Base-by-base conservation (phyloP, 2,329 filamentous ascomycete species). In the Colletotrichum sp. region DNA sequence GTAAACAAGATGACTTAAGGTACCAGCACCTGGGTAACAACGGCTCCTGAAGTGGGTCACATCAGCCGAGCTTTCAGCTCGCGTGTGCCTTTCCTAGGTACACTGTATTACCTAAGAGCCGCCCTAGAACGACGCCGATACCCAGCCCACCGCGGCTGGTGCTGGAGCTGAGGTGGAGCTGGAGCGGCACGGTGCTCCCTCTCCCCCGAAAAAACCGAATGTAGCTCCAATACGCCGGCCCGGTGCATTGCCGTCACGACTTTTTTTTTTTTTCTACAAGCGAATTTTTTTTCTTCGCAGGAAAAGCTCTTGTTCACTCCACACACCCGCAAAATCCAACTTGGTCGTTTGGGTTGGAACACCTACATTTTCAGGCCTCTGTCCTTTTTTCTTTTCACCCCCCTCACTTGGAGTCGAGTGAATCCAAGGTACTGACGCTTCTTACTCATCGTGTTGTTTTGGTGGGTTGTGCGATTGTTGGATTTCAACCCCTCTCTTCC, bases 161-260 rank as follows among this genome's bases (percentile, higher is more conserved):
- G 43, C 43, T 48, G 43, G 43, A 48, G 43, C 39, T 48, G 39
- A 21, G 43, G 18, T 48, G 39, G 43, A 64, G 64, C 55, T 28
- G 55, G 21, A 48, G 61, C 64, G 63, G 57, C 43, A 34, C 67
- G 60, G 60, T 60, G 39, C 63, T 64, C 39, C 68, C n/a, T 16
- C 24, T 32, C 34, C 52, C 16, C 71, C 43, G 66, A 68, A 68
- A 61, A 68, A 75, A 57, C 74, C 57, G 59, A 76, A 61, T n/a
- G 10, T 48, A 48, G 74, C 74, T 73, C 74, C 64, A 76, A 60
- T 48, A 55, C 48, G 64, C 74, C 70, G 74, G 74, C 64, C 74
- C 74, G 74, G 74, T 73, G 71, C 70, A 75, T 76, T 74, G 59
- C 74, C 73, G 73, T 75, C 73, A 75, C 73, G 43, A 73, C 43